Evolutionary conservation across 75 land plant genomes (phyloP).

Genomic region (Picea sitchensis): DNA sequence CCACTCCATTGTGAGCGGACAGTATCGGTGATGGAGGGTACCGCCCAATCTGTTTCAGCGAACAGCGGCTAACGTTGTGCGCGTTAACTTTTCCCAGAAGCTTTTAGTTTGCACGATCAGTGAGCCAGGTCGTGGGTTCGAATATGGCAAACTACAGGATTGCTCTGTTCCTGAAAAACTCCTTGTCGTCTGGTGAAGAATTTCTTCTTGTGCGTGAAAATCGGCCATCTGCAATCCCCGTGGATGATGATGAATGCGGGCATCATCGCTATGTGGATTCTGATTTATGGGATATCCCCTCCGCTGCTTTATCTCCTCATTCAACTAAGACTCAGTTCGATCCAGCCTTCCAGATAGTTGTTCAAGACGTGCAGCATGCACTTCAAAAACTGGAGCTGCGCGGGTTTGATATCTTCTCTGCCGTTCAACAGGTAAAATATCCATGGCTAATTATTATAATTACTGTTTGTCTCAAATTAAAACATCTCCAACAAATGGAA

Average conservation of each 20-base stretch:
- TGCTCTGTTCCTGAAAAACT: slow-evolving; percentile 41
- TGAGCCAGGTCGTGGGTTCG: slow-evolving; percentile 8
- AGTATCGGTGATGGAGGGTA: no score
- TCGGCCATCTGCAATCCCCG: slow-evolving; percentile 36
- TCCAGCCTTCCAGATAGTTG: background rate
- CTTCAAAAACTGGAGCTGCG: slow-evolving; percentile 20
- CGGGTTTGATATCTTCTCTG: slow-evolving; percentile 23
- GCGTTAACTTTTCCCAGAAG: background rate
- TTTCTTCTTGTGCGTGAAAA: slow-evolving; percentile 40
- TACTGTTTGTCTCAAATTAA: no score
- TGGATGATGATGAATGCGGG: slow-evolving; percentile 26
- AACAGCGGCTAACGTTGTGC: background rate
- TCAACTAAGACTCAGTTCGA: background rate
- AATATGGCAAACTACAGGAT: slow-evolving; percentile 33
- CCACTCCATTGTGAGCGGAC: no score
- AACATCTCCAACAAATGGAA: no score
- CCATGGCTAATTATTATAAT: no score
- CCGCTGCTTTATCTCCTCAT: slow-evolving; percentile 9
- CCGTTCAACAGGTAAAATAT: slow-evolving; percentile 22
- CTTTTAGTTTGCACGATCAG: background rate
- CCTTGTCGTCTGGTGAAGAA: slow-evolving; percentile 26
- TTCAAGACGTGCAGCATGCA: slow-evolving; percentile 11
- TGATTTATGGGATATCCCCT: slow-evolving; percentile 78
- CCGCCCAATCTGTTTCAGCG: no score
- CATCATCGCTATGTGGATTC: slow-evolving; percentile 45